Base-by-base conservation (phyloP, 441 rosid genomes). In the Brassica hybrid region DNA sequence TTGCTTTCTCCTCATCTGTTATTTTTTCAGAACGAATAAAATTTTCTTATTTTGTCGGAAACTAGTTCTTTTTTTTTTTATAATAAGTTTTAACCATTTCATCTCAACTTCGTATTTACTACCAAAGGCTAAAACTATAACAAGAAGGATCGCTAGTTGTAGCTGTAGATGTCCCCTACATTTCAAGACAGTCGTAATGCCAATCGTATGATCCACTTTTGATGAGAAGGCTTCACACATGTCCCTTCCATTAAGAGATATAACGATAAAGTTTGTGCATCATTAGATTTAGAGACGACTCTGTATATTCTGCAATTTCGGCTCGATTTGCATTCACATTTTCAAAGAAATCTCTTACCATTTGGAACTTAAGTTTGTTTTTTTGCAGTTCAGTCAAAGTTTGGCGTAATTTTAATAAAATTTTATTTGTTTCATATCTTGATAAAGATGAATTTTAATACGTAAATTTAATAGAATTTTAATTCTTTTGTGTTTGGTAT, bases 1-100 rank as follows among this genome's bases (percentile, higher is more conserved):
- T 94, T 93, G 61, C 56, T 13, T 48, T 48, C 56, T 48, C 56
- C 30, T 54, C 66, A 48, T 79, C 76, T 65, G 79, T 79, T 79
- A 69, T 56, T 30, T n/a, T n/a, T 74, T 57, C 57, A 41, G 43
- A 11, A 52, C 14, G 18, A 11, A 50, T n/a, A 5, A 10, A 6
- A 9, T 1, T 27, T 64, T 64, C 5, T 57, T 56, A 16, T 38
- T 65, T 36, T 41, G 67, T 63, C 25, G 67, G 48, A 60, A 7
- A 48, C 27, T 0, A 9, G 11, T 3, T n/a, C 45, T 14, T 17
- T 27, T 41, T 9, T 41, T 10, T n/a, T n/a, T n/a, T n/a, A n/a
- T n/a, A n/a, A n/a, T n/a, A n/a, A n/a, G n/a, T 30, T 32, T 32
- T 52, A 64, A 9, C 43, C 11, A 19, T 36, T 76, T 65, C 18